A percentile compares a stretch with the other conserved stretches of the same genome.
phyloP scores from a whole-genome alignment of 2,329 filamentous ascomycete species.

The Fusarium buxicola region DNA sequence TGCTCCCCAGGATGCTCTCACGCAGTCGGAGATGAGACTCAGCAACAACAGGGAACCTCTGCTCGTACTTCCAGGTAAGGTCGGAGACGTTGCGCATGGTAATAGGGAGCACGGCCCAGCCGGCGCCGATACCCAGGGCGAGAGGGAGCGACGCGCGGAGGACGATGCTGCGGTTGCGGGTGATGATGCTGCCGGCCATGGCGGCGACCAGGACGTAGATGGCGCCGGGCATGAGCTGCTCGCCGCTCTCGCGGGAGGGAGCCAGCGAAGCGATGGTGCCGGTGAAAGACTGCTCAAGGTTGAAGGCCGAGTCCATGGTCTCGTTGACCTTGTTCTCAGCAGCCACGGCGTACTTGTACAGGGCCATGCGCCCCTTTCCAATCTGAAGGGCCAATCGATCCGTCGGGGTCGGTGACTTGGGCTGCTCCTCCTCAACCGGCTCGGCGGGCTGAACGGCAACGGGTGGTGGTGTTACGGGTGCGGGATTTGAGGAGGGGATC shows the following conservation, averaged over 20 bases:
- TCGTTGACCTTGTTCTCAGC: constrained; percentile 87
- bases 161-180: constrained; percentile 87
- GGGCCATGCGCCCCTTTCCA: constrained; percentile 79
- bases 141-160: constrained; percentile 82
- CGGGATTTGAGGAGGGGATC: constrained; percentile 52
- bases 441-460: constrained; percentile 45
- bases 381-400: constrained; percentile 89
- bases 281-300: constrained; percentile 90
- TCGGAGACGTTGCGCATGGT: constrained; percentile 91
- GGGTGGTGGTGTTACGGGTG: constrained; percentile 45
- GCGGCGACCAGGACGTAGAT: constrained; percentile 94
- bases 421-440: constrained; percentile 51
- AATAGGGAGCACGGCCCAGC: constrained; percentile 85
- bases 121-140: constrained; percentile 83
- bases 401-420: constrained; percentile 78
- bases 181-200: constrained; percentile 94
- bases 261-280: constrained; percentile 89
- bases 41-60: constrained; percentile 84
- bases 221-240: constrained; percentile 87
- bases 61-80: constrained; percentile 92
- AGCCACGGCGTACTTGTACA: constrained; percentile 79
- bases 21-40: constrained; percentile 82
- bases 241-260: constrained; percentile 84
- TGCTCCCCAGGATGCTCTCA: constrained; percentile 75
- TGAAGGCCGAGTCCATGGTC: constrained; percentile 82